Conservation (phyloP, 768 basidiomycete species). For the Russula sp. region DNA sequence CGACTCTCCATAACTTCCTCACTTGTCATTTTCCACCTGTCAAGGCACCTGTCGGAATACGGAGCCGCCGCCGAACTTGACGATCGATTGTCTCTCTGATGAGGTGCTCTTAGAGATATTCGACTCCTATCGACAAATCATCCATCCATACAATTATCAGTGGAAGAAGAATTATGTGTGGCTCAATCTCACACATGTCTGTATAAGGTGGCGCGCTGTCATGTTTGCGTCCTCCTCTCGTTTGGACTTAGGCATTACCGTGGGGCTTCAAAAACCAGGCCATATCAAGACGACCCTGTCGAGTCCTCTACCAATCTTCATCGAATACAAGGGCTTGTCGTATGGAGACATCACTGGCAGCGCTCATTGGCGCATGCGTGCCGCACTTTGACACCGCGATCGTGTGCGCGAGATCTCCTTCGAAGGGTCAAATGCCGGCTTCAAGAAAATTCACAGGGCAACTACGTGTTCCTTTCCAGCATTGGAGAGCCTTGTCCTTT, state of each 20-base stretch:
- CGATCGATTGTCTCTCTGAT: background rate
- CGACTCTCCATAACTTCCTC: background rate
- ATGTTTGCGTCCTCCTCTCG: constrained; percentile 1
- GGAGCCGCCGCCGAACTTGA: background rate
- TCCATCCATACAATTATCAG: background rate
- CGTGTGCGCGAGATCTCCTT: too few species aligned
- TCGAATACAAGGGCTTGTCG: constrained; percentile 2
- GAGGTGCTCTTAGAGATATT: background rate
- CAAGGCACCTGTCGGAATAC: background rate
- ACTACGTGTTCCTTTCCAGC: too few species aligned
- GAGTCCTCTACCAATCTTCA: background rate
- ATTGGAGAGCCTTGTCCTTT: too few species aligned
- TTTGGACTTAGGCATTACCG: background rate
- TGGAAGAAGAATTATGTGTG: constrained; percentile 29
- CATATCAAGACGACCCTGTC: background rate
- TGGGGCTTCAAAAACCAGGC: background rate
- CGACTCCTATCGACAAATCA: background rate
- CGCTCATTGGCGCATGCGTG: too few species aligned
- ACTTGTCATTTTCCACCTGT: background rate
- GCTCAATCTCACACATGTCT: constrained; percentile 14
- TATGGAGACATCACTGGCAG: too few species aligned
- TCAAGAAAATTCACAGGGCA: too few species aligned
- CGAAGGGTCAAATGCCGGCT: too few species aligned
- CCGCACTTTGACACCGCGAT: too few species aligned
- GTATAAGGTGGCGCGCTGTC: constrained; percentile 8